Evolutionary conservation across 2,329 filamentous ascomycete genomes (phyloP), one percentile per base, ranked within the genome.

Genomic region (Aspergillus ochraceoroseus): DNA sequence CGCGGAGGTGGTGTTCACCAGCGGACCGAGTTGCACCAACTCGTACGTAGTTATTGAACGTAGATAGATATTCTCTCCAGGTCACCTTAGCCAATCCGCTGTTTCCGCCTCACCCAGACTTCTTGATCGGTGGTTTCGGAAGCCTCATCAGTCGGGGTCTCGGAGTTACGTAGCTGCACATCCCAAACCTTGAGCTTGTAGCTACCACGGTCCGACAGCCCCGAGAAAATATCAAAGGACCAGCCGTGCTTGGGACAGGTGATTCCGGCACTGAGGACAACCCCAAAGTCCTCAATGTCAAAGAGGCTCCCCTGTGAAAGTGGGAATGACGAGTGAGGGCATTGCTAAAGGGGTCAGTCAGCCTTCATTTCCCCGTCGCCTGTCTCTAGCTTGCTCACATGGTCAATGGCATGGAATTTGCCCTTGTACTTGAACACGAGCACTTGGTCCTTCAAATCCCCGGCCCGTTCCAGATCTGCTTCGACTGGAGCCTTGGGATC

Each of bases 271-370:
- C 59, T 62, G 7, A 63, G 51, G 2, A 45, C 45, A 39, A 63
- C 51, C 0, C 82, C 82, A 55, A 85, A 86, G 45, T 86, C 82
- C 50, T 86, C 82, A 51, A 86, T 85, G 38, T 86, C 82, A 43
- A 84, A 85, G 0, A 80, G 68, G 0, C 63, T 73, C 0, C 78
- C 80, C 29, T 75, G 71, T 0, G 80, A 83, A 1, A 86, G 70
- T 0, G 82, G 81, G 42, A 75, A 85, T 0, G 80, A 75, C 1
- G 76, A 78, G 51, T 86, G 82, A 1, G 82, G 82, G 43, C 82
- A 86, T 70, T 73, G 69, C 79, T 82, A 44, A 0, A 17, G 17
- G n/a, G 17, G 7, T 15, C 5, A 7, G 8, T 0, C 2, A 17
- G 6, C 5, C 9, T 22, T 9, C 9, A 5, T 22, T 22, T 9